Base-by-base conservation (phyloP, 805 yeast species). In the Ogataea angusta region DNA sequence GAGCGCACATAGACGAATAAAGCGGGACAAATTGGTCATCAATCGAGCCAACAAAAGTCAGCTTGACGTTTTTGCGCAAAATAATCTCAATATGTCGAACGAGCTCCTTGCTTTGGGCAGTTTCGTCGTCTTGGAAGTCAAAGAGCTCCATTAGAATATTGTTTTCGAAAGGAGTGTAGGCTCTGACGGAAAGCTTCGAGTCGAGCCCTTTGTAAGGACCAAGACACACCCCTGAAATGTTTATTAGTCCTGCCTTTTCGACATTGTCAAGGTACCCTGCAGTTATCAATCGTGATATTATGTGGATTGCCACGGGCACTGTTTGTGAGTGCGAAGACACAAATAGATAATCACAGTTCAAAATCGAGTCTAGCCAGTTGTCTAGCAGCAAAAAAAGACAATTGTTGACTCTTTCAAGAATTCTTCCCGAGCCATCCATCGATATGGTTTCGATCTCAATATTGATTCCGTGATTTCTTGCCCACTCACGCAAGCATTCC, bases 291-390 rank as follows among this genome's bases (percentile, higher is more conserved):
- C 54, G 49, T 2, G 64, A 53, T 22, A 89, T 64, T 9, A 91
- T 59, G 37, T 88, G 83, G 2, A 87, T 80, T 0, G 95, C 79
- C 0, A 93, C 95, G 1, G 95, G 95, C 35, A 91, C 85, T 1
- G 96, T 96, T 62, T 89, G 97, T 0, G 96, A 87, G 61, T 90
- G 96, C 0, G 95, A 78, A 0, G 95, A 95, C 47, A 90, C 74
- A 53, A 84, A 83, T 18, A 93, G 71, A 48, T 81, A 83, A 59
- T 91, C 97, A 1, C 95, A 86, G 15, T 62, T 51, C 2, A 54
- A 43, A 13, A 85, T 64, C 24, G 71, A 73, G n/a, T 69, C 63
- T 29, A 68, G 59, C 90, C 91, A 87, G 57, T 80, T 80, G 42
- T 73, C 72, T 49, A 91, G 67, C 48, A 91, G 66, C 27, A 88